Base-by-base conservation (phyloP, 768 basidiomycete genomes). In the Cyclocybe cylindracea region DNA sequence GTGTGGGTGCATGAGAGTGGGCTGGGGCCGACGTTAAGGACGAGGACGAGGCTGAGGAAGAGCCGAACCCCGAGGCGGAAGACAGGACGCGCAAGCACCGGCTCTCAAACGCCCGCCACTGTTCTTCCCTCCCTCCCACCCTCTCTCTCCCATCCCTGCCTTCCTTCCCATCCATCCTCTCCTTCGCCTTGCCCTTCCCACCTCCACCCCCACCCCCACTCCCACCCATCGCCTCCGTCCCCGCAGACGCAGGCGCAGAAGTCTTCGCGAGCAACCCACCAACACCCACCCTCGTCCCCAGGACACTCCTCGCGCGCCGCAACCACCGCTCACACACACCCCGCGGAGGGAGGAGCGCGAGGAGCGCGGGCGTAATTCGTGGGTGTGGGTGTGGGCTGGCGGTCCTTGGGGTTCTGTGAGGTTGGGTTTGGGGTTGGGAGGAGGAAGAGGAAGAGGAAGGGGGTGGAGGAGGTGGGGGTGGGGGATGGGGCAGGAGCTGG, bases 311-410 rank as follows among this genome's bases (percentile, higher is more conserved):
- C 7, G 66, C 72, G 8, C 41, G 44, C 7, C 59, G 48, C 11
- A 76, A 52, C 19, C 71, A 61, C 4, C 56, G 61, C 47, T 56
- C 59, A 49, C 71, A 67, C 2, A 50, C 57, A 40, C 50, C 33
- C 2, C 66, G 35, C 8, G 64, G 47, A 7, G 77, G 75, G 8
- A 78, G 68, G 35, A 68, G 60, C 4, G 65, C 60, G 16, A 74
- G 53, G 32, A 78, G 63, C 0, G 63, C 62, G 0, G 68, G 59
- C 2, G 75, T 70, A 4, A 70, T 55, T 29, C 62, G 58, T 10
- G 70, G 71, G 31, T 57, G 62, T 2, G 43, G 48, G 29, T 36
- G 44, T 9, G 48, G 48, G 24, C 24, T 24, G 2, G 24, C 5
- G 24, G 24, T 2, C 5, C 24, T 24, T 24, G 24, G 24, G 24